Conservation (phyloP, 352 stramenopile genomes). For the Aphanomyces cochlioides region DNA sequence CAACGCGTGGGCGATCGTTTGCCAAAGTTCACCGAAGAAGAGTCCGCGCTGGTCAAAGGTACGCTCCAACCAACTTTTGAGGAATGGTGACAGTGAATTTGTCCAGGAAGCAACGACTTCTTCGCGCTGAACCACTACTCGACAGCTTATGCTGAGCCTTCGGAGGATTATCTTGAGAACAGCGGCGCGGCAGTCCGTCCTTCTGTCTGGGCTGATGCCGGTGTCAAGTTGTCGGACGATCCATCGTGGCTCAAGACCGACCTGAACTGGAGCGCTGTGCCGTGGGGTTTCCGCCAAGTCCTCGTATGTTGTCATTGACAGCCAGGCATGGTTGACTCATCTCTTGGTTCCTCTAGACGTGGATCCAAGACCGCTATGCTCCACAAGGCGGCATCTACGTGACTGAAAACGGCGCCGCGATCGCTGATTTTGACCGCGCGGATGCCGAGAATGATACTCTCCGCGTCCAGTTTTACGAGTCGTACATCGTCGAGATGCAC, state of each 20-base stretch:
- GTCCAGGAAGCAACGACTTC: slow-evolving; percentile 81
- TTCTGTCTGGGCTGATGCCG: slow-evolving; percentile 43
- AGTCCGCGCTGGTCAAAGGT: slow-evolving; percentile 74
- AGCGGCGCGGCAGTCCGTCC: slow-evolving; percentile 36
- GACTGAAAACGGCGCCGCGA: slow-evolving; percentile 90
- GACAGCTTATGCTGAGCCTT: slow-evolving; percentile 46
- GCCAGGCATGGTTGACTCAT: slow-evolving; percentile 28
- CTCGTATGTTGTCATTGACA: slow-evolving; percentile 58
- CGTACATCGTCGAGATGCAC: slow-evolving; percentile 74
- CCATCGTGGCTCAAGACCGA: slow-evolving; percentile 65
- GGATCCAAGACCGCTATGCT: slow-evolving; percentile 85
- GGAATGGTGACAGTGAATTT: not conserved
- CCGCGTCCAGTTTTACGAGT: slow-evolving; percentile 76
- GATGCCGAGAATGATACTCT: slow-evolving; percentile 70
- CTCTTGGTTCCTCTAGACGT: slow-evolving; percentile 35
- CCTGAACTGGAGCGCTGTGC: slow-evolving; percentile 73
- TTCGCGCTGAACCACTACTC: slow-evolving; percentile 95
- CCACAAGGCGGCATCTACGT: slow-evolving; percentile 73
- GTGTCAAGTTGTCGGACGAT: slow-evolving; percentile 43
- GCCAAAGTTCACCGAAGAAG: slow-evolving; percentile 84
- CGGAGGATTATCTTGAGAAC: slow-evolving; percentile 38
- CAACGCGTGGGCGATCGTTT: slow-evolving; percentile 74
- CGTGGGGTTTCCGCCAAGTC: slow-evolving; percentile 83
- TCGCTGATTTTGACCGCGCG: slow-evolving; percentile 57
- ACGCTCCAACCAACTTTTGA: slow-evolving; percentile 38